Base-by-base conservation (phyloP, 2,329 filamentous ascomycete species). In the Trichoderma brevicompactum region DNA sequence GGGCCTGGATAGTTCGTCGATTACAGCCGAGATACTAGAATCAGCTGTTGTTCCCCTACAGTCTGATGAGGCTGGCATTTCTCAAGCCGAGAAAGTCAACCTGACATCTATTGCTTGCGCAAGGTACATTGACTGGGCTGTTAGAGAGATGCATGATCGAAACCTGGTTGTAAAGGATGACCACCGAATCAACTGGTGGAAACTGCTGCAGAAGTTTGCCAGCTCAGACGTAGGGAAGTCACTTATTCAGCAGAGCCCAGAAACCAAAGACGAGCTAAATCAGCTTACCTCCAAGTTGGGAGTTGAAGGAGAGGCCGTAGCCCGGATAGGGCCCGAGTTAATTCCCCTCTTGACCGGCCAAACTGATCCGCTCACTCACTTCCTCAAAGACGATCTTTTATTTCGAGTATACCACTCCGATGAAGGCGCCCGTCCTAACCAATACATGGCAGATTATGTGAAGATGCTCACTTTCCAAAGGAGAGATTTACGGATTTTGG, bases 401-500 rank as follows among this genome's bases (percentile, higher is more conserved):
- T 63, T 63, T 15, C 9, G 48, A 23, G 59, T 63, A 10, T 63
- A 63, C 3, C 59, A 63, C 8, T 53, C 59, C 5, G 59, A 63
- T 43, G 59, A 63, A 44, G 59, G 59, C 3, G 59, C 59, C 10
- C 59, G 59, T 1, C 59, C 59, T 1, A 63, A 63, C 36, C 44
- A 49, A 15, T 63, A 63, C 19, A 63, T 63, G 48, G 59, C 59
- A 7, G 59, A 54, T 7, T 63, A 63, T 7, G 40, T 59, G 12
- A 44, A 56, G 68, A 15, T 58, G 65, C 70, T 63, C 5, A 60
- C 56, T 1, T 60, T 60, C 19, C 62, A 64, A 9, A 75, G 75
- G 46, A 74, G 76, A 1, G 68, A 68, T 10, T 69, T 79, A 64
- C 69, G 70, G 5, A 73, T 79, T 38, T 72, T 79, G 7, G 78